These are phyloP conservation scores for Alternaria gansuensis DNA, from an alignment of 2,329 filamentous ascomycete species.

Conservation along the genomic window DNA sequence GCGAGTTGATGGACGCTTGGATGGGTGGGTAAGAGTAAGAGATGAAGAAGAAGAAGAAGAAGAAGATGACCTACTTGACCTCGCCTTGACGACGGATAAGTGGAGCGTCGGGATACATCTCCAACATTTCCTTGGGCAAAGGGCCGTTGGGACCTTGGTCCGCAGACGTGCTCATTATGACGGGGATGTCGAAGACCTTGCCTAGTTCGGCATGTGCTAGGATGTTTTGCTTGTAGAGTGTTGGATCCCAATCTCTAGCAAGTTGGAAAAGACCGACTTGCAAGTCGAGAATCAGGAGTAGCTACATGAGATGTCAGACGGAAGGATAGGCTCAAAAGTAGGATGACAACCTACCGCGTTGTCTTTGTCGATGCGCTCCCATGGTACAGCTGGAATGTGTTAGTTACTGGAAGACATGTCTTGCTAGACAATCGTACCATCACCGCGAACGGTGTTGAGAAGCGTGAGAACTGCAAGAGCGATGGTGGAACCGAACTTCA, in stretches of 20 bases:
- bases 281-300: slow-evolving; percentile 67
- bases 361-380: slow-evolving; percentile 56
- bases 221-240: slow-evolving; percentile 72
- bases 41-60: not conserved
- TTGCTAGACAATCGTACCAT: slow-evolving; percentile 33
- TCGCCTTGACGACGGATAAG: slow-evolving; percentile 74
- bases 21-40: not conserved
- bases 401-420: slow-evolving; percentile 17
- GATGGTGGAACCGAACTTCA: slow-evolving; percentile 46
- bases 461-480: slow-evolving; percentile 42
- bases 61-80: slow-evolving; percentile 62
- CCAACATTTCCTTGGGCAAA: slow-evolving; percentile 72
- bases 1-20: not conserved
- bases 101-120: slow-evolving; percentile 72
- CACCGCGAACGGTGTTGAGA: slow-evolving; percentile 41
- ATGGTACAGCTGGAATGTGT: slow-evolving; percentile 47
- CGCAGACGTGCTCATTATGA: slow-evolving; percentile 75
- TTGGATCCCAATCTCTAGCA: slow-evolving; percentile 72
- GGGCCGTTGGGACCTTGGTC: slow-evolving; percentile 75
- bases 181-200: slow-evolving; percentile 72
- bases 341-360: slow-evolving; percentile 43
- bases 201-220: slow-evolving; percentile 73
- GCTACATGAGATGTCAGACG: slow-evolving; percentile 41
- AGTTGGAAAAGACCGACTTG: slow-evolving; percentile 67
- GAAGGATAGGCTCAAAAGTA: not conserved